Evolutionary conservation across 2,329 filamentous ascomycete genomes (phyloP), one percentile per base, ranked within the genome.

Genomic region (Fusarium chlamydosporum): DNA sequence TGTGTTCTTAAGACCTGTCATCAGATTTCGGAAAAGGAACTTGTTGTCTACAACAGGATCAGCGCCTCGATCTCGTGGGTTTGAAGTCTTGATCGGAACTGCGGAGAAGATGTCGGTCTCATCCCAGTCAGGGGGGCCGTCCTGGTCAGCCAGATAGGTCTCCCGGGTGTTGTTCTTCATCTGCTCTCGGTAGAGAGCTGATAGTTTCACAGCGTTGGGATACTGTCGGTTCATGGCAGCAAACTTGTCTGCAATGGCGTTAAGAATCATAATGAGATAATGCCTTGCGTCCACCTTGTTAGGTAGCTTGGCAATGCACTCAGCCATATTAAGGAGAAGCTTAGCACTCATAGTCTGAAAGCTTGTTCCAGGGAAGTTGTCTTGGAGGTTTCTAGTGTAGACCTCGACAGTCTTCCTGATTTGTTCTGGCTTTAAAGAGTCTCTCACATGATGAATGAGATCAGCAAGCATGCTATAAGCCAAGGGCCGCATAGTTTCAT

Each of bases 341-440:
- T 98, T 99, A 0, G 96, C 96, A 74, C 96, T 98, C 96, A 99
- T 99, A 0, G 96, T 99, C 79, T 99, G 96, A 76, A 99, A 99
- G 79, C 95, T 99, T 0, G 96, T 98, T 10, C 96, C 96, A 0
- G 96, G 96, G 67, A 97, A 97, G 68, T 93, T 93, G 78, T 98
- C 96, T 75, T 97, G 94, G 23, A 99, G 83, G 74, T 98, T 98
- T 76, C 91, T 93, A 2, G 96, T 98, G 79, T 99, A 99, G 6
- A 99, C 96, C 76, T 97, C 93, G 11, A 99, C 94, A 0, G 96
- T 98, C 76, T 94, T 92, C 46, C 94, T 89, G 67, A 99, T 99
- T 81, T 98, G 96, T 71, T 95, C 91, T 11, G 93, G 92, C 23
- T 88, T 89, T 23, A 99, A 83, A n/a, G 90, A 90, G 65, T 98